Base-by-base conservation (phyloP, 2,329 filamentous ascomycete genomes). In the Botryotinia convoluta region DNA sequence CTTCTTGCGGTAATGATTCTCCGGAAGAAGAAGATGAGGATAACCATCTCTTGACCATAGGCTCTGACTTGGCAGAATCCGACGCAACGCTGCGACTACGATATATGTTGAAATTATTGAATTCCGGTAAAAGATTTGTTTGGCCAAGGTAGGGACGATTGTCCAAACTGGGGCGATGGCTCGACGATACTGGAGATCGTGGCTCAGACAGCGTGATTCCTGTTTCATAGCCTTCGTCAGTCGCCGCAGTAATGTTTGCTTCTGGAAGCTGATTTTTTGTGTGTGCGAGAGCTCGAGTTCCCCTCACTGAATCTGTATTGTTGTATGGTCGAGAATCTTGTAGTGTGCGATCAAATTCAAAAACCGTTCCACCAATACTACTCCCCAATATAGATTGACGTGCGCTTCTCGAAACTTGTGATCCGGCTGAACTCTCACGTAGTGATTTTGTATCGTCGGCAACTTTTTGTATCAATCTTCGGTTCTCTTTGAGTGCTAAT, bases 381-480 rank as follows among this genome's bases (percentile, higher is more conserved):
- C 18, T 42, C 12, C 29, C 29, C 35, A 45, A n/a, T 32, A 44
- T 35, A 39, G 48, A 72, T 10, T 59, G 32, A 10, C 61, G 61
- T 44, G 29, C 37, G 5, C 48, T 64, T 32, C 44, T 67, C 1
- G 70, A 67, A 8, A 54, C 18, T 29, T 69, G 73, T n/a, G 73
- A 69, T 14, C 42, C 57, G 6, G 29, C 29, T 8, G 65, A 70
- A 37, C 71, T 73, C 59, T 70, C 69, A 10, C 64, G 64, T 39
- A 73, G 48, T 37, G 68, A 69, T 51, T 37, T 72, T 10, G 72
- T 74, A 69, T 75, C 74, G 39, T 75, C 72, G 1, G 39, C 74
- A 44, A 74, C 57, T 44, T 45, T 64, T 60, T 72, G 61, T 61
- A 74, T 71, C n/a, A 75, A 65, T 18, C 54, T 54, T 35, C 60